Conservation (phyloP, 2,329 filamentous ascomycete genomes). For the Xylaria sp. region DNA sequence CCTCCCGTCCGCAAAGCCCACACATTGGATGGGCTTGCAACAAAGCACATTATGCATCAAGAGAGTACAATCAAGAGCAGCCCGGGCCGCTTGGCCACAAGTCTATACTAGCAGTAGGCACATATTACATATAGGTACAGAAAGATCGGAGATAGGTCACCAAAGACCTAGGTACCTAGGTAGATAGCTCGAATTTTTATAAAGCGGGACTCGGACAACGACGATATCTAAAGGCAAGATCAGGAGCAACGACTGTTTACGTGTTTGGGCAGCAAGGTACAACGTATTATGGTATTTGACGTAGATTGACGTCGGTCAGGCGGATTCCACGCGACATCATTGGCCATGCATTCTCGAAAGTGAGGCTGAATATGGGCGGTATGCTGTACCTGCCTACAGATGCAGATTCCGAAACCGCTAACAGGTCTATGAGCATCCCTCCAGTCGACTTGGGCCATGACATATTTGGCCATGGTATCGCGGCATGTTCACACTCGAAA, state of each 20-base stretch:
- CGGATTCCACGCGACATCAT: constrained; percentile 13
- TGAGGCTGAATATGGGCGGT: constrained; percentile 22
- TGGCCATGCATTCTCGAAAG: constrained; percentile 14
- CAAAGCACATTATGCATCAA: constrained; percentile 24
- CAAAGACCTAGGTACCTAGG: background rate
- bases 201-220: background rate
- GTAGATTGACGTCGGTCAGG: constrained; percentile 4
- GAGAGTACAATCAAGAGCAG: background rate
- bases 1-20: background rate
- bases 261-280: constrained; percentile 1
- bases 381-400: background rate
- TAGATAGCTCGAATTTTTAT: background rate
- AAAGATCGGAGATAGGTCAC: too few species aligned
- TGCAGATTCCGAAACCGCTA: background rate
- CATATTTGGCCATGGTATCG: background rate
- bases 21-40: background rate
- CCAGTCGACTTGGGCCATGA: background rate
- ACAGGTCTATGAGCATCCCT: too few species aligned
- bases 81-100: too few species aligned
- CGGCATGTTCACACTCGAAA: too few species aligned
- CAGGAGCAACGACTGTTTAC: background rate
- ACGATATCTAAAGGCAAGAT: background rate
- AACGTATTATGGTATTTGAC: background rate
- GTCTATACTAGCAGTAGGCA: too few species aligned
- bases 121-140: too few species aligned